Evolutionary conservation across 192 early-diverging fungal genomes (phyloP), one percentile per base, ranked within the genome.

Genomic region (Coemansia javaensis): DNA sequence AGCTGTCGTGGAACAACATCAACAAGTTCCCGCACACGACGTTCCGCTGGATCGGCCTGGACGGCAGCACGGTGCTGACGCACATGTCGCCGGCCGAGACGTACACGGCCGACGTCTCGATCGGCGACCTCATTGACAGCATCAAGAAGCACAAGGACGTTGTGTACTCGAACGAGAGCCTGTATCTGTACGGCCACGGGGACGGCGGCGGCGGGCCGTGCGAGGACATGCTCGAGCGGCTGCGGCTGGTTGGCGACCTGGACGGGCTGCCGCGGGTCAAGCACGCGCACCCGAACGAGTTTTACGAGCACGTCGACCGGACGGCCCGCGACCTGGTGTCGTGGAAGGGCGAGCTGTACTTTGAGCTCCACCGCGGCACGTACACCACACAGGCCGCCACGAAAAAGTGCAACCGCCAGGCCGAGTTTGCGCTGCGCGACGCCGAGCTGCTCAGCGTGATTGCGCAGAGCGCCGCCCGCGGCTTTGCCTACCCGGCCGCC

Each of bases 1-100:
- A 99, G 63, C 73, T 99, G 33, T 93, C 90, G 17, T 99, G 97
- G 97, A 98, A 98, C 76, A 96, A 92, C 63, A 91, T 99, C 62
- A 99, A 99, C 78, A 90, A 90, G 83, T 97, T 99, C 62, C 97
- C 97, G 6, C 81, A 94, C 54, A 94, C 97, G 0, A 94, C 94
- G 5, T 99, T 99, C 71, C 79, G 66, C 62, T 99, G 97, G 97
- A 75, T 85, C 12, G 93, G 90, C 23, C 73, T 94, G 9, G 88
- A 96, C 62, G 89, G 91, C 11, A 87, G 87, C 28, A 69, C 77
- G 35, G 77, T 93, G 11, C 60, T 96, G 50, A 91, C 88, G 0
- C 93, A 98, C 53, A 92, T 97, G 79, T 82, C 87, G 9, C 92
- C 93, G 0, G 81, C 88, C 8, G 85, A 98, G 56, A 98, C 93